A percentile compares a stretch with the other conserved stretches of the same genome.
Conservation (phyloP, 345 rosid species). For the Chamaenerion angustifolium region DNA sequence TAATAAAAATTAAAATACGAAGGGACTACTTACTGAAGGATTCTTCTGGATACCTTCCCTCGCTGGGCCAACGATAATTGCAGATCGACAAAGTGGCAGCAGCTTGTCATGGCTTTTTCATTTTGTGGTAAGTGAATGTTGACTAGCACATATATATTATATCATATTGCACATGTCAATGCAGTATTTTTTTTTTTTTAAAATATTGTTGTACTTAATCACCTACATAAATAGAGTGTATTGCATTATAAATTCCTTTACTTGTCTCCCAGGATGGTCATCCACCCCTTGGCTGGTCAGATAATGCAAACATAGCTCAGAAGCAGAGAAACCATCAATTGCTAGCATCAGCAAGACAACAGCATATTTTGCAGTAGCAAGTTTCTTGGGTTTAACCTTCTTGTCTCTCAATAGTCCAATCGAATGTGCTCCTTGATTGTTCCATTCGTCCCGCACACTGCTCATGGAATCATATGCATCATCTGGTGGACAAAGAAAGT, state of each 20-base stretch:
- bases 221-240: constrained; percentile 2
- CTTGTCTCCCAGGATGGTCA: constrained; percentile 62
- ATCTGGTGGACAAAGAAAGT: no score
- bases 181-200: constrained; percentile 11
- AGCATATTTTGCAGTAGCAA: constrained; percentile 48
- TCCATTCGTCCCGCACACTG: constrained; percentile 62
- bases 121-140: constrained; percentile 45
- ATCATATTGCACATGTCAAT: not conserved
- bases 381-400: constrained; percentile 10
- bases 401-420: constrained; percentile 11
- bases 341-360: constrained; percentile 73
- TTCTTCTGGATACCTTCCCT: constrained; percentile 98
- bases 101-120: constrained; percentile 95
- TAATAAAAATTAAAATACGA: constrained; percentile 11
- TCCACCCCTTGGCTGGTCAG: constrained; percentile 96
- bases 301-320: constrained; percentile 78
- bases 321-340: no score
- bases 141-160: constrained; percentile 7
- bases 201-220: not conserved
- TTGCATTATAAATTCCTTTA: constrained; percentile 3
- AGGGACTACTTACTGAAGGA: constrained; percentile 97
- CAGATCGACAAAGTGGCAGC: constrained; percentile 71
- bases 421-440: constrained; percentile 47
- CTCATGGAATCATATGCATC: constrained; percentile 27
- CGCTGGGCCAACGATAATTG: constrained; percentile 85